These are phyloP conservation scores for Rubroboletus satanas DNA, from an alignment of 768 basidiomycete genomes.

Conservation along the genomic window DNA sequence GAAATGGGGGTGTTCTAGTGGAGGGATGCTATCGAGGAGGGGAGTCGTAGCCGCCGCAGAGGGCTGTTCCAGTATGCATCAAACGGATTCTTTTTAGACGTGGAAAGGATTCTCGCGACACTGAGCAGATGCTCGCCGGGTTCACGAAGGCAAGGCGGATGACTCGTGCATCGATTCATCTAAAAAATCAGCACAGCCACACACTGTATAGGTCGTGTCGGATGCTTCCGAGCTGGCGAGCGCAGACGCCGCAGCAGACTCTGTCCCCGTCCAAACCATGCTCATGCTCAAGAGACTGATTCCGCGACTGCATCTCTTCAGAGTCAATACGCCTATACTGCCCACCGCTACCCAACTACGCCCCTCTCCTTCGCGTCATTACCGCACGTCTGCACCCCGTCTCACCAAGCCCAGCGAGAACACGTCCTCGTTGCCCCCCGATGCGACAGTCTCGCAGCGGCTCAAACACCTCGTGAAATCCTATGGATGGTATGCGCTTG, in stretches of 20 bases:
- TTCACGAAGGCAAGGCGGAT: conserved; percentile 14
- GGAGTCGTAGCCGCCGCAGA: conserved; percentile 34
- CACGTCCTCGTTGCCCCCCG: conserved; percentile 36
- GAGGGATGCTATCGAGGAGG: conserved; percentile 47
- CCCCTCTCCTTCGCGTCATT: conserved; percentile 36
- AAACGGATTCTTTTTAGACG: conserved; percentile 24
- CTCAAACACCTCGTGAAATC: conserved; percentile 82
- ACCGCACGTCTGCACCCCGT: conserved; percentile 47
- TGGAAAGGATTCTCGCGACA: conserved; percentile 12
- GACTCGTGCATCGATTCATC: conserved; percentile 5
- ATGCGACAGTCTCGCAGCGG: conserved; percentile 61
- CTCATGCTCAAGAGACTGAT: conserved; percentile 39
- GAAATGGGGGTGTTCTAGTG: conserved; percentile 12
- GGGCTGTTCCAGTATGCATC: conserved; percentile 45
- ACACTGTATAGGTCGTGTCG: conserved; percentile 21
- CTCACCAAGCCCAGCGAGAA: conserved; percentile 28
- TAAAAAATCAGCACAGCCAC: conserved; percentile 23
- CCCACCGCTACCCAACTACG: conserved; percentile 43
- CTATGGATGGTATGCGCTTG: conserved; percentile 95
- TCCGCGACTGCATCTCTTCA: conserved; percentile 44
- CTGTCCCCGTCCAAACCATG: no score
- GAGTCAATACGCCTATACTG: conserved; percentile 45
- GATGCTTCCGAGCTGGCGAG: conserved; percentile 8
- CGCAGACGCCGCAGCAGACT: no score
- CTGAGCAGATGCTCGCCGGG: conserved; percentile 14